phyloP scores from a whole-genome alignment of 257 asterid genomes.

The Rehmannia glutinosa region DNA sequence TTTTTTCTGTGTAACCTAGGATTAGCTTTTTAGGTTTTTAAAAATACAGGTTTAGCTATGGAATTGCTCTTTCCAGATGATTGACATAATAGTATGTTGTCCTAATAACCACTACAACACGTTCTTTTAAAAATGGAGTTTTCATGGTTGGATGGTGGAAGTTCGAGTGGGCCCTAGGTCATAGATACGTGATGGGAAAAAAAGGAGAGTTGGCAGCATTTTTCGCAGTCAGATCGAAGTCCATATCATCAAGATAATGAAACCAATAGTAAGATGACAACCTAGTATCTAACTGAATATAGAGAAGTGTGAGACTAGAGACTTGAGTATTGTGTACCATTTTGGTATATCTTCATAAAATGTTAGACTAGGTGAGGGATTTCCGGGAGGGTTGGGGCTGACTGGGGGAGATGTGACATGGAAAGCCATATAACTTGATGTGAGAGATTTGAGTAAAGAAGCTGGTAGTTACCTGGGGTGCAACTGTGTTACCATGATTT shows the following conservation, averaged over 20 bases:
- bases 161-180: no score
- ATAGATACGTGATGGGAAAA: no score
- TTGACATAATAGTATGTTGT: neutral
- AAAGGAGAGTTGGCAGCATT: no score
- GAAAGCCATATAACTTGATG: neutral
- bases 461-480: neutral
- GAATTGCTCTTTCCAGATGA: neutral
- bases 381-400: no score
- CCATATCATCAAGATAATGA: no score
- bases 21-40: neutral
- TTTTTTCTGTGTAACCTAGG: neutral
- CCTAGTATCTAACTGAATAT: neutral
- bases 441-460: neutral
- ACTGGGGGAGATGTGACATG: neutral
- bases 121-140: neutral
- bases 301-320: neutral
- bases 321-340: neutral
- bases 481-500: no score
- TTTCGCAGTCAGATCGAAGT: no score
- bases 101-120: neutral
- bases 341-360: neutral
- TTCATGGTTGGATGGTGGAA: neutral
- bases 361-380: neutral
- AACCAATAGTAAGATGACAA: no score
- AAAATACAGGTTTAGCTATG: neutral